Evolutionary conservation across 1,139 yeast genomes (phyloP).

Genomic region (Magnusiomyces suaveolens): DNA sequence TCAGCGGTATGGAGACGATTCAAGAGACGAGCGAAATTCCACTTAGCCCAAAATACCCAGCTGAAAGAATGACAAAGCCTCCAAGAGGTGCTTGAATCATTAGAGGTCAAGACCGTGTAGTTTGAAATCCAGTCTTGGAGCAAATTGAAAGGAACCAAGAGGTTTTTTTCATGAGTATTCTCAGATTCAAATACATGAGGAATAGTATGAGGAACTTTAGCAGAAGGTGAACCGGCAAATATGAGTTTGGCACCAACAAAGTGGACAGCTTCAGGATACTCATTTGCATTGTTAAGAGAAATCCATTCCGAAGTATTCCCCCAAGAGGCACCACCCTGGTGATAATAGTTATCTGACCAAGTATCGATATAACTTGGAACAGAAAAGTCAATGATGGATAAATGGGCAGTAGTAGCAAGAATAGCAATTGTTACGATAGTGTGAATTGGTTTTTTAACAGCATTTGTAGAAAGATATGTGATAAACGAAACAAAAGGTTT

Average conservation of each 20-base stretch:
- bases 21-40: constrained; percentile 38
- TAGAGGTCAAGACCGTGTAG: constrained; percentile 36
- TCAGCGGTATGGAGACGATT: constrained; percentile 68
- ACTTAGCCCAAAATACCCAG: constrained; percentile 52
- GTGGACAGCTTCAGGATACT: constrained; percentile 33
- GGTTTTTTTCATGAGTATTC: constrained; percentile 35
- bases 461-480: constrained; percentile 43
- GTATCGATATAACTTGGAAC: constrained; percentile 36
- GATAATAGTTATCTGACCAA: constrained; percentile 23
- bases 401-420: constrained; percentile 72
- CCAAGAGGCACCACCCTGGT: constrained; percentile 16
- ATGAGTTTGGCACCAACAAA: constrained; percentile 21
- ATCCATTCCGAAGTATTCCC: constrained; percentile 22
- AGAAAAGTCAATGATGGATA: constrained; percentile 73
- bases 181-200: constrained; percentile 25
- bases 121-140: constrained; percentile 30
- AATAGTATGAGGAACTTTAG: constrained; percentile 12
- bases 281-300: constrained; percentile 24
- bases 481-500: constrained; percentile 13
- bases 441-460: constrained; percentile 86
- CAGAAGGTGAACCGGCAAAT: constrained; percentile 19
- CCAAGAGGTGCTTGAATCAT: constrained; percentile 43
- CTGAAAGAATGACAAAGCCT: constrained; percentile 54
- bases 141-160: constrained; percentile 37
- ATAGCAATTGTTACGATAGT: constrained; percentile 65